A percentile compares a stretch with the other conserved stretches of the same genome.
Conservation (phyloP, 1,284 basidiomycete genomes). For the Ustilago esculenta region DNA sequence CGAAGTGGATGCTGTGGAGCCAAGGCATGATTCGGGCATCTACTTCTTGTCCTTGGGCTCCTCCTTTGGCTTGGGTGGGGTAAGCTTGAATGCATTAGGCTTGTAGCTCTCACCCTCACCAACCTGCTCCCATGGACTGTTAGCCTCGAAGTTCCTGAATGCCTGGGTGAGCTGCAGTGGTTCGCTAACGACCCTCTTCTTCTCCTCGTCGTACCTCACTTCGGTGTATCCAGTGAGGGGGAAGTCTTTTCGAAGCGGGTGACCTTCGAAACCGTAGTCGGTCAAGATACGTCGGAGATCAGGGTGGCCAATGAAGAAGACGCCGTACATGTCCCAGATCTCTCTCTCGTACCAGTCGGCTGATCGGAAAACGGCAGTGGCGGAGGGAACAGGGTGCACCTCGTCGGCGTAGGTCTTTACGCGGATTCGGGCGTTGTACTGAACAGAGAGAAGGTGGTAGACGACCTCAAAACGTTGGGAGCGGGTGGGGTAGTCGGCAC, state of each 20-base stretch:
- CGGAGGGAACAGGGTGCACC: conserved; percentile 90
- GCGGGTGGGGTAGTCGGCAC: conserved; percentile 92
- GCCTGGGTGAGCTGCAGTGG: conserved; percentile 97
- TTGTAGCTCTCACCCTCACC: conserved; percentile 81
- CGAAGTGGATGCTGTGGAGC: too few relatives aligned
- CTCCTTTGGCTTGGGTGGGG: conserved; percentile 68
- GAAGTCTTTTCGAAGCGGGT: conserved; percentile 97
- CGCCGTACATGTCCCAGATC: conserved; percentile 96
- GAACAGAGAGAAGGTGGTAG: conserved; percentile 90
- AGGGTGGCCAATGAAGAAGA: conserved; percentile 95
- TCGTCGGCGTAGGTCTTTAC: conserved; percentile 99
- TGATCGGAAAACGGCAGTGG: conserved; percentile 80
- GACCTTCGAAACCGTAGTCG: conserved; percentile 98
- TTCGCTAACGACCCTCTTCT: conserved; percentile 97
- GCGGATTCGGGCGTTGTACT: conserved; percentile 78
- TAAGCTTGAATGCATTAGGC: conserved; percentile 69
- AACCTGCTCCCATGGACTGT: conserved; percentile 90
- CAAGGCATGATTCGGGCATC: not conserved
- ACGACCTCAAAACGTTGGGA: conserved; percentile 96
- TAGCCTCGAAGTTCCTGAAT: conserved; percentile 91
- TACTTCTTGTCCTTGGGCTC: conserved; percentile 66
- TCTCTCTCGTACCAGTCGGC: conserved; percentile 99
- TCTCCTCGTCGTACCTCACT: conserved; percentile 96
- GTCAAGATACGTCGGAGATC: conserved; percentile 96
- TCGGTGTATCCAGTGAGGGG: conserved; percentile 97